phyloP scores from a whole-genome alignment of 2,329 filamentous ascomycete species.

The Ceratocystis cacaofunesta region DNA sequence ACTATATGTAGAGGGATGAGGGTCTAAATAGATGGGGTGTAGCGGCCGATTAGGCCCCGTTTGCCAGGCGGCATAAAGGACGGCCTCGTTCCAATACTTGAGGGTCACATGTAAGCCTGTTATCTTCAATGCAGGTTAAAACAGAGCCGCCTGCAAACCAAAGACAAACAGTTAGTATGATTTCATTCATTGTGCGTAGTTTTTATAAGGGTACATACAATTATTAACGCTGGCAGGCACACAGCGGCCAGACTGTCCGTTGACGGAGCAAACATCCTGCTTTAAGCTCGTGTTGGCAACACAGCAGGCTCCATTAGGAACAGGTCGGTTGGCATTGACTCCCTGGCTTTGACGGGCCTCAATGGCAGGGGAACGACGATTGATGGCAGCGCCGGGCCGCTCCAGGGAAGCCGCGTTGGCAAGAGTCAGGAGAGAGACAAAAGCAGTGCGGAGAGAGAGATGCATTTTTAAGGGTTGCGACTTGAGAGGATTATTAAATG shows the following conservation, averaged over 20 bases:
- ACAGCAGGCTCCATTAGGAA: slow-evolving; percentile 25
- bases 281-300: slow-evolving; percentile 25
- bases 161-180: neutral
- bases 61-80: slow-evolving; percentile 21
- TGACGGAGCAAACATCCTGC: slow-evolving; percentile 26
- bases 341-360: slow-evolving; percentile 19
- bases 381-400: slow-evolving; percentile 16
- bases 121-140: slow-evolving; percentile 23
- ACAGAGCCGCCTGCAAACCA: slow-evolving; percentile 18
- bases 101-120: slow-evolving; percentile 22
- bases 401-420: slow-evolving; percentile 16
- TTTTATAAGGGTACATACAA: slow-evolving; percentile 21
- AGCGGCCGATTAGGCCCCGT: slow-evolving; percentile 6
- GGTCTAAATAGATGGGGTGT: neutral
- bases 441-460: slow-evolving; percentile 20
- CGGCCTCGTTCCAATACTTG: slow-evolving; percentile 22
- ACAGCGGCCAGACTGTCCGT: slow-evolving; percentile 24
- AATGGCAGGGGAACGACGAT: slow-evolving; percentile 20
- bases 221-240: slow-evolving; percentile 24
- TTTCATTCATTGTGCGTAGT: neutral
- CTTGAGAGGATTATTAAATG: neutral
- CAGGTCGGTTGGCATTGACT: slow-evolving; percentile 24
- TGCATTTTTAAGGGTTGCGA: slow-evolving; percentile 21
- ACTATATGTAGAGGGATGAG: neutral
- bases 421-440: slow-evolving; percentile 22